These are phyloP conservation scores for Cercospora sp. DNA, from an alignment of 2,329 filamentous ascomycete species.

Conservation along the genomic window DNA sequence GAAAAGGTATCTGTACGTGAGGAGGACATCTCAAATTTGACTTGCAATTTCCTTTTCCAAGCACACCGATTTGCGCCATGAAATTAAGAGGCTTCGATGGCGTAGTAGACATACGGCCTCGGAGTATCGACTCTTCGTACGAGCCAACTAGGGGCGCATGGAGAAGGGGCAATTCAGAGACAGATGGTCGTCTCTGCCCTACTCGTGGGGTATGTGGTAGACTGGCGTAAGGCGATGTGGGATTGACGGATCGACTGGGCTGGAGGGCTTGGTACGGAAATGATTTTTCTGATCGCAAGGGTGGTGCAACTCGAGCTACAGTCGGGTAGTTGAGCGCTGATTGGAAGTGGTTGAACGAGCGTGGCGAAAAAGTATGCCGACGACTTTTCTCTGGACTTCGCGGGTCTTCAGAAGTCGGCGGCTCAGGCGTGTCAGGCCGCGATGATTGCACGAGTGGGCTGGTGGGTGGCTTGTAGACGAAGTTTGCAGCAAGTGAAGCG, in stretches of 20 bases:
- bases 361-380: slow-evolving; percentile 71
- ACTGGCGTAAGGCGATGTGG: slow-evolving; percentile 45
- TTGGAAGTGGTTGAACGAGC: slow-evolving; percentile 55
- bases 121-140: slow-evolving; percentile 94
- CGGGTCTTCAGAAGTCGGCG: slow-evolving; percentile 40
- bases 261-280: slow-evolving; percentile 76
- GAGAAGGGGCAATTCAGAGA: slow-evolving; percentile 78
- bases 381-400: slow-evolving; percentile 55
- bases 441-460: slow-evolving; percentile 77
- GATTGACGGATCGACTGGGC: slow-evolving; percentile 72
- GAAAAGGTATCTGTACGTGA: slow-evolving; percentile 87
- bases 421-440: slow-evolving; percentile 38
- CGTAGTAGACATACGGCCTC: slow-evolving; percentile 93
- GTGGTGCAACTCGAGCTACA: slow-evolving; percentile 40
- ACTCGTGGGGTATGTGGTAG: slow-evolving; percentile 50
- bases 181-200: slow-evolving; percentile 65
- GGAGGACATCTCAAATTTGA: slow-evolving; percentile 79
- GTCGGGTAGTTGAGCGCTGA: slow-evolving; percentile 42
- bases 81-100: slow-evolving; percentile 92
- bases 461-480: slow-evolving; percentile 83
- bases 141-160: slow-evolving; percentile 97
- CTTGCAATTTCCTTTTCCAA: slow-evolving; percentile 88
- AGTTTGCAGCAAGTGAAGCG: slow-evolving; percentile 74
- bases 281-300: slow-evolving; percentile 59
- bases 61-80: slow-evolving; percentile 88